Percentiles rank a stretch among this genome's conserved stretches.
Evolutionary conservation across 805 yeast genomes (phyloP).

Genomic region (Starmerella stigmatis): DNA sequence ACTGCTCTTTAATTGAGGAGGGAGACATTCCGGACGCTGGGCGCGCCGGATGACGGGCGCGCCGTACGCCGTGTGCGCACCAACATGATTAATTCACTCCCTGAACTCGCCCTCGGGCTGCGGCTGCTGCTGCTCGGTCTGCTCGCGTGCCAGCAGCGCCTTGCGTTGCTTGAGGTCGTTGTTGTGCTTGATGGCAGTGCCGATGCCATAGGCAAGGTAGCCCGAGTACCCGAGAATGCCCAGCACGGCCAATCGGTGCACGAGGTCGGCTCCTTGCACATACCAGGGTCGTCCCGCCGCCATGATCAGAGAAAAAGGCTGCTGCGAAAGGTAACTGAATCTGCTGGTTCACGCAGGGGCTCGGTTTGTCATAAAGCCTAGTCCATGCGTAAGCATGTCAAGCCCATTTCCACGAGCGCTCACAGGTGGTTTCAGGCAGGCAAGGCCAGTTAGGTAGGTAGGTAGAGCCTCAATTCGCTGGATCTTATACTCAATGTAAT

Average conservation of each 20-base stretch:
- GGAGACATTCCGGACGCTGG: no score
- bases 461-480: no score
- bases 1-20: no score
- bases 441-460: no score
- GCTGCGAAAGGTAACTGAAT: background rate
- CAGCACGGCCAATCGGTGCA: slow-evolving; percentile 61
- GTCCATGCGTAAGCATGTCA: no score
- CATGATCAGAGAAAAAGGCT: no score
- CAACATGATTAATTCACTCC: background rate
- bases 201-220: slow-evolving; percentile 25
- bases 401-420: no score
- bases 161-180: slow-evolving; percentile 17
- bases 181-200: slow-evolving; percentile 13
- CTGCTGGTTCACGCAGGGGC: no score
- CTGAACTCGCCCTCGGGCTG: background rate
- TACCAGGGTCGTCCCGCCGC: slow-evolving; percentile 52
- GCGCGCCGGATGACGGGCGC: background rate
- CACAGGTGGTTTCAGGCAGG: no score
- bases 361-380: background rate
- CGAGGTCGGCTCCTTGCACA: slow-evolving; percentile 58
- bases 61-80: background rate
- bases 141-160: slow-evolving; percentile 5
- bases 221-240: slow-evolving; percentile 48
- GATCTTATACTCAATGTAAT: no score
- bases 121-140: slow-evolving; percentile 2